Base-by-base conservation (phyloP, 2,329 filamentous ascomycete genomes). In the Teratosphaeria epicoccoides region DNA sequence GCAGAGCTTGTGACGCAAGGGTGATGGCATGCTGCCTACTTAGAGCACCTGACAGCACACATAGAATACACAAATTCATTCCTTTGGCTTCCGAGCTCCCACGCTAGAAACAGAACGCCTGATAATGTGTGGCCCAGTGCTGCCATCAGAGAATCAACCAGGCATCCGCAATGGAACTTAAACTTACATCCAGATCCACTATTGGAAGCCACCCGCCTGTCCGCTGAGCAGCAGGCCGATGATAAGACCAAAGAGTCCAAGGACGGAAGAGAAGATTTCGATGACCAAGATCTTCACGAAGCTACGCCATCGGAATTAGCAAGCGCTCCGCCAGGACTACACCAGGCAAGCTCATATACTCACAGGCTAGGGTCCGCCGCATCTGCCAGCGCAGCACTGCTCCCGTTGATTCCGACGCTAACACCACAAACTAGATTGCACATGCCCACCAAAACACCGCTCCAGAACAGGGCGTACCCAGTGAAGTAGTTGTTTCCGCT, bases 241-340 rank as follows among this genome's bases (percentile, higher is more conserved):
- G 66, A 98, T 98, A 57, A 98, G 79, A 53, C 93, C 94, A 66
- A 98, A 98, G 3, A 98, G 82, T 57, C 94, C 93, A 10, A 98
- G 79, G 47, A 98, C 91, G 40, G 91, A 97, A 69, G 90, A 96
- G 77, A 98, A 98, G 69, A 98, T 98, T 73, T 98, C 94, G 65
- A 98, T 94, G 61, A 98, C 91, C 49, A 98, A 83, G 61, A 98
- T 95, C 76, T 95, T 96, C 73, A 98, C 91, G 72, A 98, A 98
- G 50, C 90, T 95, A 57, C 17, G 37, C 3, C 1, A 2, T 53
- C 12, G 11, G 24, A 49, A 46, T 60, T 49, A 59, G 55, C 44
- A 46, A 40, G 4, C 7, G 7, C 20, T 7, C 33, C 33, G n/a
- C 33, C 33, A 40, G 0, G 20, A 29, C 6, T 14, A 11, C 28